Evolutionary conservation across 2,329 filamentous ascomycete species (phyloP).

Genomic region (Ascochyta lentis): DNA sequence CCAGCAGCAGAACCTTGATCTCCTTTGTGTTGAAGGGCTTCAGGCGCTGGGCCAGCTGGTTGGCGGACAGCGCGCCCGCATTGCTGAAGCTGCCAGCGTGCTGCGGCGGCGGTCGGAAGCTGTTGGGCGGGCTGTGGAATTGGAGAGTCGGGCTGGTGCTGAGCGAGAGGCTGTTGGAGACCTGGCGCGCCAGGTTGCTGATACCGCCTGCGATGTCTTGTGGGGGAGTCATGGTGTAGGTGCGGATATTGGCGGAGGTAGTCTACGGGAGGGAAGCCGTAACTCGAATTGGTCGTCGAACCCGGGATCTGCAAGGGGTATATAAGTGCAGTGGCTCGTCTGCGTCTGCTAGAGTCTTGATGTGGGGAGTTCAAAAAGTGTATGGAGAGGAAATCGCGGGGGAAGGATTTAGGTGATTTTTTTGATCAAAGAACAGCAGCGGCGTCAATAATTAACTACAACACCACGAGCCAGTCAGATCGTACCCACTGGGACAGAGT

Average conservation of each 20-base stretch:
- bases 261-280: conserved; percentile 9
- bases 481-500: conserved; percentile 20
- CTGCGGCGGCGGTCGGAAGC: conserved; percentile 52
- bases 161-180: conserved; percentile 68
- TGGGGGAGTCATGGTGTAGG: conserved; percentile 43
- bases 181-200: conserved; percentile 51
- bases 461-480: conserved; percentile 23
- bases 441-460: conserved; percentile 24
- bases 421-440: conserved; percentile 23
- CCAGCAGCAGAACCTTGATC: conserved; percentile 92
- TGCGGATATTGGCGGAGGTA: conserved; percentile 28
- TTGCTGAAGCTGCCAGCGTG: conserved; percentile 40
- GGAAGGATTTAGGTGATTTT: not conserved
- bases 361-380: conserved; percentile 3
- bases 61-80: conserved; percentile 34
- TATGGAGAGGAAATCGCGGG: conserved; percentile 13
- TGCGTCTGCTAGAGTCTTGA: not conserved
- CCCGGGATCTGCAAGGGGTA: conserved; percentile 17
- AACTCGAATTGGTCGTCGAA: conserved; percentile 27
- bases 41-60: conserved; percentile 70
- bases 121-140: conserved; percentile 76
- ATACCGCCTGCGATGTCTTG: conserved; percentile 45
- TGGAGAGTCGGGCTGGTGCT: conserved; percentile 77
- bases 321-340: conserved; percentile 6
- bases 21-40: conserved; percentile 96